Evolutionary conservation across 192 early-diverging fungal species (phyloP).

Genomic region (Coemansia sp.): DNA sequence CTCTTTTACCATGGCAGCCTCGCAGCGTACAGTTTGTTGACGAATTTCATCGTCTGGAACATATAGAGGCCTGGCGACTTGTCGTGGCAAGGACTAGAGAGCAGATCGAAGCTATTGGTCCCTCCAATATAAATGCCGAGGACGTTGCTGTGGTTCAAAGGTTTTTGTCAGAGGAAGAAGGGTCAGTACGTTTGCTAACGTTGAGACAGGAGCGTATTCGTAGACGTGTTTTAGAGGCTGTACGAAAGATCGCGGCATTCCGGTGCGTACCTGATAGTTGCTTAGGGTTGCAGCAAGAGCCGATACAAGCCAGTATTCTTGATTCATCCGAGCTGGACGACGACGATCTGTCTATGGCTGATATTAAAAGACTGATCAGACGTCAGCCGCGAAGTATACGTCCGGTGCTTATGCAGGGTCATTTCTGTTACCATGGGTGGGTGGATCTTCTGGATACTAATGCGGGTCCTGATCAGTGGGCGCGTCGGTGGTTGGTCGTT

Average conservation of each 20-base stretch:
- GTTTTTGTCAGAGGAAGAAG: not conserved
- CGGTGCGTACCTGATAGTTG: slow-evolving; percentile 13
- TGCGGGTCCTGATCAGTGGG: slow-evolving; percentile 63
- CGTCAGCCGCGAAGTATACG: slow-evolving; percentile 15
- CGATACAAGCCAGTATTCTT: slow-evolving; percentile 3
- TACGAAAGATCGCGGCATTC: slow-evolving; percentile 16
- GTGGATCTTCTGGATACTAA: slow-evolving; percentile 42
- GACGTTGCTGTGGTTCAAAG: not conserved
- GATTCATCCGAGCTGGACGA: not conserved
- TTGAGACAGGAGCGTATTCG: slow-evolving; percentile 21
- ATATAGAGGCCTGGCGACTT: slow-evolving; percentile 40
- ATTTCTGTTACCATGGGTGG: slow-evolving; percentile 33
- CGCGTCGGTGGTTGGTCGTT: slow-evolving; percentile 76
- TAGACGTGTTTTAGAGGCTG: slow-evolving; percentile 21
- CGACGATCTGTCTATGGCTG: not conserved
- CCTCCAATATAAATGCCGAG: not conserved
- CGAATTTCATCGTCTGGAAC: slow-evolving; percentile 49
- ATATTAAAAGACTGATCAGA: slow-evolving; percentile 22
- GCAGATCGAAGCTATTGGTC: slow-evolving; percentile 27
- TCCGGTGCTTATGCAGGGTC: slow-evolving; percentile 30
- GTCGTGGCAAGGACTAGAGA: slow-evolving; percentile 28
- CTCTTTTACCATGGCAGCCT: slow-evolving; percentile 69
- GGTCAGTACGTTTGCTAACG: not conserved
- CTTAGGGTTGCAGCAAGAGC: slow-evolving; percentile 34
- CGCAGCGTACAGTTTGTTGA: slow-evolving; percentile 68